Evolutionary conservation across 225 moss, liverwort and hornwort species (phyloP).

Genomic region (Ulota crispa): DNA sequence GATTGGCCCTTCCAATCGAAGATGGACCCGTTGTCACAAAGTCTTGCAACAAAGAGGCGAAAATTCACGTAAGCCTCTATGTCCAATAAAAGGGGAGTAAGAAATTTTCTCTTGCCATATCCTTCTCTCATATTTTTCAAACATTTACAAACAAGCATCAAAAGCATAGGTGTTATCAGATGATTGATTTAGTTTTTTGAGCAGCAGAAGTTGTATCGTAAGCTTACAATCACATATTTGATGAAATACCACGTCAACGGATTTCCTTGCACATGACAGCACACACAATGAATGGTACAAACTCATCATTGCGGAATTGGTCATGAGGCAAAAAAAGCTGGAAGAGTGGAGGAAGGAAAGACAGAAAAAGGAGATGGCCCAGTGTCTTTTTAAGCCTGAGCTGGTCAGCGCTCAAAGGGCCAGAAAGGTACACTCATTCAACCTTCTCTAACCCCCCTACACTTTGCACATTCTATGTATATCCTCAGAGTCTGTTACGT

Average conservation of each 20-base stretch:
- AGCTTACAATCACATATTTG: background rate
- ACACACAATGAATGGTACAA: conserved; percentile 85
- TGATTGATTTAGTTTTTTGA: background rate
- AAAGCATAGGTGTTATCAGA: background rate
- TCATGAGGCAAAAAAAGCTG: conserved; percentile 73
- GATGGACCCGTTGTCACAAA: conserved; percentile 82
- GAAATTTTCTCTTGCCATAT: background rate
- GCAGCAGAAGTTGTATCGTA: background rate
- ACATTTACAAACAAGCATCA: background rate
- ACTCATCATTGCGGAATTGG: conserved; percentile 70
- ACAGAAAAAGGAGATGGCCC: conserved; percentile 73
- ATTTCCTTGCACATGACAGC: conserved; percentile 37
- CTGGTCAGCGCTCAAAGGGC: conserved; percentile 32
- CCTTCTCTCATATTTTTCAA: background rate
- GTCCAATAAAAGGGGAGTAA: background rate
- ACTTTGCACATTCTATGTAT: background rate
- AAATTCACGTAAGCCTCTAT: conserved; percentile 59
- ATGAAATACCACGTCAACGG: background rate
- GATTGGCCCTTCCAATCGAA: conserved; percentile 64
- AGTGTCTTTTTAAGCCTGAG: conserved; percentile 89
- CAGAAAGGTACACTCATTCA: conserved; percentile 41
- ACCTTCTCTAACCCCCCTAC: background rate
- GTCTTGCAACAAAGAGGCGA: conserved; percentile 72
- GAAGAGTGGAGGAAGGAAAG: conserved; percentile 73
- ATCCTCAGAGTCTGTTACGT: background rate